Evolutionary conservation across 495 filamentous ascomycete species (phyloP).

Genomic region (Terfezia boudieri): DNA sequence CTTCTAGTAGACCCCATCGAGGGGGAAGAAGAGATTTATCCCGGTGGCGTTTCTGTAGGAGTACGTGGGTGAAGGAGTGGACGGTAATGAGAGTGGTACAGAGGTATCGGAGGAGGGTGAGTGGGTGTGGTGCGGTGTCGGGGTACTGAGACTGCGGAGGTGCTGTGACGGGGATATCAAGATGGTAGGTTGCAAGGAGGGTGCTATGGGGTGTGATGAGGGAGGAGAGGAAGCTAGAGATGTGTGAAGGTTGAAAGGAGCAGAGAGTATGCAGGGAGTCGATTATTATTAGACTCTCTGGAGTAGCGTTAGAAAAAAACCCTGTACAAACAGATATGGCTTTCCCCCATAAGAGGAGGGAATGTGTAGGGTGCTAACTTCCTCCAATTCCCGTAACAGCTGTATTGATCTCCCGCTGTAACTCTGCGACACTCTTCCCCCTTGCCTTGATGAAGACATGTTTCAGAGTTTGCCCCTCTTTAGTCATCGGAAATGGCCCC

Average conservation of each 20-base stretch:
- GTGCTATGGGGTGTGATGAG: constrained; percentile 32
- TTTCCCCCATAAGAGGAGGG: constrained; percentile 16
- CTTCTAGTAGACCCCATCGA: constrained; percentile 52
- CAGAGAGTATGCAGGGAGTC: constrained; percentile 36
- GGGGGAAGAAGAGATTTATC: constrained; percentile 50
- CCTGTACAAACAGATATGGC: too few species aligned
- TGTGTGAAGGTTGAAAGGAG: constrained; percentile 18
- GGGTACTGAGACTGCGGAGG: constrained; percentile 9
- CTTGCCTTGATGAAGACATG: constrained; percentile 35
- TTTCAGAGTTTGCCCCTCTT: constrained; percentile 29
- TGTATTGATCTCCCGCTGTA: constrained; percentile 37
- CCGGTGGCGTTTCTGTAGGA: constrained; percentile 41
- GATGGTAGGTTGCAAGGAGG: constrained; percentile 43
- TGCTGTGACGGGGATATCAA: constrained; percentile 32
- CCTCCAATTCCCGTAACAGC: constrained; percentile 22
- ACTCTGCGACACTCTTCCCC: constrained; percentile 29
- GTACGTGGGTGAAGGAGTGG: constrained; percentile 41
- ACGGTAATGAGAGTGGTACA: constrained; percentile 43
- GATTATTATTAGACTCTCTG: constrained; percentile 37
- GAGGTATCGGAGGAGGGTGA: constrained; percentile 38
- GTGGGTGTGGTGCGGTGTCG: constrained; percentile 43
- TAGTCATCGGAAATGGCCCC: constrained; percentile 26
- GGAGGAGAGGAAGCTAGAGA: constrained; percentile 32
- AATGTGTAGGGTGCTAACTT: not conserved
- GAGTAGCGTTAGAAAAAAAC: not conserved